Percentiles rank a stretch among this genome's conserved stretches.
Evolutionary conservation across 2,329 filamentous ascomycete genomes (phyloP).

Genomic region (Diplodia corticola): DNA sequence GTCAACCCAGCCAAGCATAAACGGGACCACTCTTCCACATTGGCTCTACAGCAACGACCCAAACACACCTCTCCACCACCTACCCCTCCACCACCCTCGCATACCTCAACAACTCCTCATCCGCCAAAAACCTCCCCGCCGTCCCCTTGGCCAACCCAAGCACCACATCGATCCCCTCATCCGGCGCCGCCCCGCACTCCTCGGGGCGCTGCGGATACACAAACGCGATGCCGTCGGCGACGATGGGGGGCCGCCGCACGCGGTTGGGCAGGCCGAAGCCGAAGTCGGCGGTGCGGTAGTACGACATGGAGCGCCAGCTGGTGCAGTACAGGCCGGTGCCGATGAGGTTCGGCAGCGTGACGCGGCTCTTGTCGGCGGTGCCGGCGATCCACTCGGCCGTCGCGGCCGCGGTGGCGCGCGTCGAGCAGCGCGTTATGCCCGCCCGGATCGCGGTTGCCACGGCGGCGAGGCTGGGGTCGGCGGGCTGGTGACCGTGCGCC

Average conservation of each 20-base stretch:
- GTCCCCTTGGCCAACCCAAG: constrained; percentile 23
- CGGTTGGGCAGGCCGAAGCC: constrained; percentile 32
- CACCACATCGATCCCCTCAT: constrained; percentile 29
- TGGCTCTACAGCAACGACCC: too few species aligned
- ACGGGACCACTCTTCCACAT: too few species aligned
- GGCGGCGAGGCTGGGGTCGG: background rate
- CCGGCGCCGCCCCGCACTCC: background rate
- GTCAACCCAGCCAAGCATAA: too few species aligned
- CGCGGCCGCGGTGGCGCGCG: constrained; percentile 25
- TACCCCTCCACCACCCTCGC: background rate
- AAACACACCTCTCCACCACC: background rate
- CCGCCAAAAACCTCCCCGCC: constrained; percentile 24
- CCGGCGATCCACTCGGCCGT: constrained; percentile 29
- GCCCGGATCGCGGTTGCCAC: constrained; percentile 29
- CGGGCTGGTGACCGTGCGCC: too few species aligned
- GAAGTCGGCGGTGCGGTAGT: constrained; percentile 33
- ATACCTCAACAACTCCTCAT: constrained; percentile 28
- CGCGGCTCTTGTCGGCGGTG: constrained; percentile 28
- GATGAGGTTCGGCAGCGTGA: constrained; percentile 30
- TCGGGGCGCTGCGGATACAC: constrained; percentile 26
- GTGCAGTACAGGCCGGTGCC: constrained; percentile 31
- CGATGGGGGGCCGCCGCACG: constrained; percentile 26
- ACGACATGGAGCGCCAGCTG: constrained; percentile 32
- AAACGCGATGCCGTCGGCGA: constrained; percentile 27
- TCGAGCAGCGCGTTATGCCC: constrained; percentile 29